These are phyloP conservation scores for Jaltomata sinuosa DNA, from an alignment of 257 asterid genomes.

Conservation along the genomic window DNA sequence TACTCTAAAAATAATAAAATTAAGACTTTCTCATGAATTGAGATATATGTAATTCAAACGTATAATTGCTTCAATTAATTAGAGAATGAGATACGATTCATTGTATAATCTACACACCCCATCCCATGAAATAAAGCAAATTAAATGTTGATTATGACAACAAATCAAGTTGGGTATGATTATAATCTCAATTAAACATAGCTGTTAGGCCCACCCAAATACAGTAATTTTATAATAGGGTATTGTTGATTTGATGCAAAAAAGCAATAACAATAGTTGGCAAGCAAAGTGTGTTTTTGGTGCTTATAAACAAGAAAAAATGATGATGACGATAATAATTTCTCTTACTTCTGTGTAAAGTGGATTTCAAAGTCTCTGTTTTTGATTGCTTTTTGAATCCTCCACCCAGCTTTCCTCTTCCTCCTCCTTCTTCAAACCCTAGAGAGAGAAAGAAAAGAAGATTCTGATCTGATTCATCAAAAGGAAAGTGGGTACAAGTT, in stretches of 20 bases:
- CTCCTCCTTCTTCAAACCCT: constrained; percentile 6
- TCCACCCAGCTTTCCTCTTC: constrained; percentile 2
- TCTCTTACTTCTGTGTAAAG: not conserved
- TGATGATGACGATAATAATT: not conserved
- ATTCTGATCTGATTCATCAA: constrained; percentile 31
- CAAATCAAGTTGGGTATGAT: constrained; percentile 5
- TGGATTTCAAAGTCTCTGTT: constrained; percentile 24
- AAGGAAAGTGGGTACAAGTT: constrained; percentile 1
- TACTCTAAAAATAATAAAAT: too few relatives aligned
- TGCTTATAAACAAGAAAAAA: not conserved
- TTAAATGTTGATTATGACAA: not conserved
- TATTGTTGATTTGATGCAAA: not conserved
- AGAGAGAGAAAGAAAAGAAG: constrained; percentile 13
- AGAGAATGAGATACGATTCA: not conserved
- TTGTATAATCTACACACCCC: not conserved
- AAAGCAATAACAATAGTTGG: constrained; percentile 4
- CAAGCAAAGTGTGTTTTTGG: constrained; percentile 6
- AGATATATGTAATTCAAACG: not conserved
- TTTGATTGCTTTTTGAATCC: constrained; percentile 17
- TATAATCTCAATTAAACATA: not conserved
- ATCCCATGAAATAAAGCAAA: not conserved
- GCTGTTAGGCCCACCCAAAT: not conserved
- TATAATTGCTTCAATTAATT: not conserved
- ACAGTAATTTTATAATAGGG: not conserved
- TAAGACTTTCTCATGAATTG: not conserved